Evolutionary conservation across 305 asterid genomes (phyloP), one percentile per base, ranked within the genome.

Genomic region (Salvia sclarea): DNA sequence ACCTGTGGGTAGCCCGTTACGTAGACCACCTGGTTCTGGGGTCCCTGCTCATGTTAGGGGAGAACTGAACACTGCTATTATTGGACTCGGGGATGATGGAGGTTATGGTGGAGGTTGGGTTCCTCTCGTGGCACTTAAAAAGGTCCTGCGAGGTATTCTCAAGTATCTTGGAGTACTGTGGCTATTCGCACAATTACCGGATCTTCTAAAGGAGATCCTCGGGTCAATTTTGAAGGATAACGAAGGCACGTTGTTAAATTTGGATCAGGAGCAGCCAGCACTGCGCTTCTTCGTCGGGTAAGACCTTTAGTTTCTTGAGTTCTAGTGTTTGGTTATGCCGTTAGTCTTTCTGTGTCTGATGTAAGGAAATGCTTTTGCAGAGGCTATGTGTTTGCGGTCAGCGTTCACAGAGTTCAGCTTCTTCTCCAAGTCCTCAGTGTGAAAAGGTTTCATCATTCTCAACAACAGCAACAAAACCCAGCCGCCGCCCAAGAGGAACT

Each of bases 41-140:
- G 92, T 95, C 35, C 99, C 99, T 57, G 96, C 99, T 49, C 97
- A 88, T 71, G 92, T 95, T 68, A 85, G 93, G 74, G 99, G 99
- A 69, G 99, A 95, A 80, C 80, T 95, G 69, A 95, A 95, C 76
- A 92, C 99, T 35, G 99, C 99, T 66, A 92, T 95, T 74, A 92
- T 95, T 77, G 99, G 99, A 18, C 98, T 95, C 69, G 98, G 99
- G 44, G 98, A 95, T 76, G 99, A 95, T 82, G 99, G 99, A 40
- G 99, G 99, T 75, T 95, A 95, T 78, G 99, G 99, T 67, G 99
- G 99, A 61, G 97, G 99, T 70, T 95, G 99, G 99, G 97, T 95
- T 68, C 99, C 97, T 71, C 92, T 92, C 38, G 96, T 88, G 73
- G 98, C 99, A 45, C 96, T 92, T 47, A 95, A 92, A 79, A 95